A percentile compares a stretch with the other conserved stretches of the same genome.
Evolutionary conservation across 139 green algal genomes (phyloP).

Genomic region (Micractinium sp.): DNA sequence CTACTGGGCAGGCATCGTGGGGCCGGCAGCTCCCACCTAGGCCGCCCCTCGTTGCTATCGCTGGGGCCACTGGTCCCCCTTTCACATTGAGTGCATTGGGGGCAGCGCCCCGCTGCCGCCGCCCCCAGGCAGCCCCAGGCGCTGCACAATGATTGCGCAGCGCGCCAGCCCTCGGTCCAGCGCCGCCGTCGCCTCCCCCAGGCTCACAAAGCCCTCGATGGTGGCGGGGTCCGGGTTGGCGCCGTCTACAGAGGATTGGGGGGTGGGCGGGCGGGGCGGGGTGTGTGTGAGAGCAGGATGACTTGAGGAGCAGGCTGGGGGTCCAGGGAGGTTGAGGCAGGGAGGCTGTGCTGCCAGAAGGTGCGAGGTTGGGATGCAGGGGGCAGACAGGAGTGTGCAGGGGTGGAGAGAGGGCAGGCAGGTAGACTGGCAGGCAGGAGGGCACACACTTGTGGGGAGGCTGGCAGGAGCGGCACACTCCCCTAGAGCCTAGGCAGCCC

Average conservation of each 20-base stretch:
- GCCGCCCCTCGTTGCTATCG: no score
- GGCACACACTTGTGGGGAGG: no score
- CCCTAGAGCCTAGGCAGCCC: no score
- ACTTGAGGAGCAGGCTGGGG: no score
- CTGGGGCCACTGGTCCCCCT: no score
- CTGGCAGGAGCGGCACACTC: no score
- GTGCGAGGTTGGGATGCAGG: not conserved
- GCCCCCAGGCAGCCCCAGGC: not conserved
- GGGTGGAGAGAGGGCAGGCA: not conserved
- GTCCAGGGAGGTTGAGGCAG: not conserved
- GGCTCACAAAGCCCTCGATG: slow-evolving; percentile 31
- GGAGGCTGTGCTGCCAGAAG: no score
- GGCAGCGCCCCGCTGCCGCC: not conserved
- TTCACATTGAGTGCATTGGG: not conserved
- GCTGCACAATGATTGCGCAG: not conserved
- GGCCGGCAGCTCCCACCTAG: no score
- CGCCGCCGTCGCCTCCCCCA: slow-evolving; percentile 20
- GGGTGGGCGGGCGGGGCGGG: not conserved
- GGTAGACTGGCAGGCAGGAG: no score
- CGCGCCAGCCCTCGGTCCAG: slow-evolving; percentile 18
- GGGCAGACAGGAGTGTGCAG: not conserved
- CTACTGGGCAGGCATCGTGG: no score
- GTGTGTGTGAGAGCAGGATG: no score
- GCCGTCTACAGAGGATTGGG: not conserved
- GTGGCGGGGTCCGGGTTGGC: not conserved